These are phyloP conservation scores for Xerocomus potaroensis DNA, from an alignment of 768 basidiomycete species.

Conservation along the genomic window DNA sequence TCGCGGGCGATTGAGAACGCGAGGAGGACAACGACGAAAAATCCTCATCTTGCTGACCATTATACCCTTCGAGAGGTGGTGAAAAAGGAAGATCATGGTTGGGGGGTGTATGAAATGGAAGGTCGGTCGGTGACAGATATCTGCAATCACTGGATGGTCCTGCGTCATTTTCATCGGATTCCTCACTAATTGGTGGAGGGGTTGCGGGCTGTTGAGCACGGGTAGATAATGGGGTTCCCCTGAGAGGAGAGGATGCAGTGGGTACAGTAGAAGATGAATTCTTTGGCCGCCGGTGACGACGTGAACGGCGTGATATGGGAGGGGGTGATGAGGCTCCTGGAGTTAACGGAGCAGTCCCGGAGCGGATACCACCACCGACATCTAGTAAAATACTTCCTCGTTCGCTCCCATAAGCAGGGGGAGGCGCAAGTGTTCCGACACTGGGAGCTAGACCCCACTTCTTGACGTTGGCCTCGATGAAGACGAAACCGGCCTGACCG, in stretches of 20 bases:
- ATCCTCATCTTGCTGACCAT: slow-evolving; percentile 22
- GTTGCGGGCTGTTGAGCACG: slow-evolving; percentile 46
- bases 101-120: slow-evolving; percentile 54
- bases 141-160: slow-evolving; percentile 47
- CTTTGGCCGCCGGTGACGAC: slow-evolving; percentile 56
- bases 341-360: slow-evolving; percentile 39
- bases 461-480: slow-evolving; percentile 99
- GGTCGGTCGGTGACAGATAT: slow-evolving; percentile 61
- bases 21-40: slow-evolving; percentile 34
- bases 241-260: slow-evolving; percentile 62
- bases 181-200: slow-evolving; percentile 69
- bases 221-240: slow-evolving; percentile 43
- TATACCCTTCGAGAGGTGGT: slow-evolving; percentile 21
- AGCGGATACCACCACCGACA: slow-evolving; percentile 49
- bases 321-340: slow-evolving; percentile 44
- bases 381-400: slow-evolving; percentile 93
- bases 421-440: slow-evolving; percentile 94
- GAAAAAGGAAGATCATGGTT: slow-evolving; percentile 47
- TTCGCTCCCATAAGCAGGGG: slow-evolving; percentile 97
- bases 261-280: slow-evolving; percentile 35
- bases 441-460: slow-evolving; percentile 99
- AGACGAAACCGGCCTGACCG: slow-evolving; percentile 97
- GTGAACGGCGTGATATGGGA: slow-evolving; percentile 49
- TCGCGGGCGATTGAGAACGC: slow-evolving; percentile 56
- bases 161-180: slow-evolving; percentile 44